Percentiles rank a stretch among this genome's conserved stretches.
Conservation (phyloP, 1,284 basidiomycete genomes). For the Amylostereum areolatum region DNA sequence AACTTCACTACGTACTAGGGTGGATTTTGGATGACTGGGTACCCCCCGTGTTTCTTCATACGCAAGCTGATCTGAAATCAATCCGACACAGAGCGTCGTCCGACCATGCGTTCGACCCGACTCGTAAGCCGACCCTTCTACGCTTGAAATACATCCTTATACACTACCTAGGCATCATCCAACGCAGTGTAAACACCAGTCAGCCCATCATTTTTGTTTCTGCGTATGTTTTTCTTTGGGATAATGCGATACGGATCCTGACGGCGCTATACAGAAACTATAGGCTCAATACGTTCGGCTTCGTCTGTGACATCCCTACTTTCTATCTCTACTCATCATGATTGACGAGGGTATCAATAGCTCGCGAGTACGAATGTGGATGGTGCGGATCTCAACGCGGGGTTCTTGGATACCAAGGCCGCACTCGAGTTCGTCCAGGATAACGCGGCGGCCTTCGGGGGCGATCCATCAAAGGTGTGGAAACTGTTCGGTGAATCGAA, state of each 20-base stretch:
- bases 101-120: constrained; percentile 34
- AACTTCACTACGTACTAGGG: constrained; percentile 28
- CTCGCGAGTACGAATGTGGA: constrained; percentile 42
- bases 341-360: constrained; percentile 27
- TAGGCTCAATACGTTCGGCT: constrained; percentile 54
- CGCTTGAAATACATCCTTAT: background rate
- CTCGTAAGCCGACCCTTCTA: constrained; percentile 27
- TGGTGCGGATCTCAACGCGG: constrained; percentile 46
- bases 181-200: constrained; percentile 36
- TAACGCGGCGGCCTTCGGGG: constrained; percentile 60
- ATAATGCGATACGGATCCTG: constrained; percentile 1
- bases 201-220: constrained; percentile 54
- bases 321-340: constrained; percentile 6
- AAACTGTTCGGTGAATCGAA: background rate
- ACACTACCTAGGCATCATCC: constrained; percentile 41
- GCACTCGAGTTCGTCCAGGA: constrained; percentile 57
- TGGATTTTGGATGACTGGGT: constrained; percentile 44
- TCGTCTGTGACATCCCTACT: constrained; percentile 30
- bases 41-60: background rate
- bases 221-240: constrained; percentile 26
- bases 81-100: constrained; percentile 34
- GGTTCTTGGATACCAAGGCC: constrained; percentile 49
- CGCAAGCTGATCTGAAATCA: background rate
- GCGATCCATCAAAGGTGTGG: constrained; percentile 48
- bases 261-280: constrained; percentile 36